Conservation (phyloP, 23 red algal genomes). For the Gracilaria gracilis region DNA sequence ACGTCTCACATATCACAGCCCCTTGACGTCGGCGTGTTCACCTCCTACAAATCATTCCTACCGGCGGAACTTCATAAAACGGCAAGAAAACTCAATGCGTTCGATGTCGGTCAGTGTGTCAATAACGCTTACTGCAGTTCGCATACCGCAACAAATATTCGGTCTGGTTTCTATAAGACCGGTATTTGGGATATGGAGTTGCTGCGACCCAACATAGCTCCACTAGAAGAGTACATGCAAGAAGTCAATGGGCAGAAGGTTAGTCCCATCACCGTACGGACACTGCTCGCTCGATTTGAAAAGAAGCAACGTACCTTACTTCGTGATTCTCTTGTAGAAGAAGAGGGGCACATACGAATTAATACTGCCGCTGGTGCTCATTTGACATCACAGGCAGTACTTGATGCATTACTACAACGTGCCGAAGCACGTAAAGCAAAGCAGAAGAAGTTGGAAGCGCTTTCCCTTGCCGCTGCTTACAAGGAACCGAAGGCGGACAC, state of each 20-base stretch:
- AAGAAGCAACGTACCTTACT: not conserved
- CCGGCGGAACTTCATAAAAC: slow-evolving; percentile 8
- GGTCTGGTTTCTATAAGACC: slow-evolving; percentile 23
- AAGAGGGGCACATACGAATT: not conserved
- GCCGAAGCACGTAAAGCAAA: not conserved
- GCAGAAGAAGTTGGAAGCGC: not conserved
- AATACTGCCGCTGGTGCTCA: slow-evolving; percentile 6
- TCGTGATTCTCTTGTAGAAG: not conserved
- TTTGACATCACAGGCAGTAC: slow-evolving; percentile 30
- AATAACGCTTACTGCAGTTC: not conserved
- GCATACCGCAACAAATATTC: no score
- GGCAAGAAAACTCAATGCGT: slow-evolving; percentile 4
- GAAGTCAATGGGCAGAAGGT: not conserved
- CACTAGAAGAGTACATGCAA: not conserved
- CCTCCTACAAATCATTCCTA: slow-evolving; percentile 16
- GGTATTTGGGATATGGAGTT: slow-evolving; percentile 1
- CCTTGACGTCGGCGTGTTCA: slow-evolving; percentile 26
- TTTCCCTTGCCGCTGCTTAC: no score
- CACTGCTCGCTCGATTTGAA: not conserved
- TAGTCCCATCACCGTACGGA: not conserved
- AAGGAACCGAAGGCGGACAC: no score
- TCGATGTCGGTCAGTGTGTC: slow-evolving; percentile 20
- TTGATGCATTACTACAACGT: not conserved
- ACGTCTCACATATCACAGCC: slow-evolving; percentile 21
- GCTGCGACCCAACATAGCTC: not conserved